These are phyloP conservation scores for Inosperma sp. DNA, from an alignment of 768 basidiomycete species.

Conservation along the genomic window DNA sequence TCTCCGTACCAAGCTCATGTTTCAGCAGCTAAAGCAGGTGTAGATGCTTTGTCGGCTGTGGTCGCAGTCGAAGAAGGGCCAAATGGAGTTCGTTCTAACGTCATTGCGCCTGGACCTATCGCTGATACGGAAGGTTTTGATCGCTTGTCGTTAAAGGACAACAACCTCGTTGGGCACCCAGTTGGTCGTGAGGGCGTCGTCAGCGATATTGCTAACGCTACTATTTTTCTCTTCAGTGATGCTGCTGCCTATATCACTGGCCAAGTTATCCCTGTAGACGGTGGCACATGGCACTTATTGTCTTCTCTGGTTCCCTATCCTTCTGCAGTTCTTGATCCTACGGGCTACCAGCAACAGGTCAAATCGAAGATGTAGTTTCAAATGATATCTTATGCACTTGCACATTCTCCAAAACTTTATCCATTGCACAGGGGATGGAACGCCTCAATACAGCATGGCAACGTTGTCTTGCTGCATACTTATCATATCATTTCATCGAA, in stretches of 20 bases:
- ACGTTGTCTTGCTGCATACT: too few relatives aligned
- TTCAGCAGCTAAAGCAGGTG: conserved; percentile 90
- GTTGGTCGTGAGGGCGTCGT: conserved; percentile 54
- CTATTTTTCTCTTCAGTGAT: conserved; percentile 78
- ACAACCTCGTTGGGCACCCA: conserved; percentile 18
- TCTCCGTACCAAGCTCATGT: conserved; percentile 90
- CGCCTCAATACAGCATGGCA: too few relatives aligned
- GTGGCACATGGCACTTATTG: conserved; percentile 54
- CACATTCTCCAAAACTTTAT: too few relatives aligned
- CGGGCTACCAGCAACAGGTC: conserved; percentile 45
- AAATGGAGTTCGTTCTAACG: conserved; percentile 86
- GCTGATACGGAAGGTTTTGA: conserved; percentile 69
- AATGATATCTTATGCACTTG: too few relatives aligned
- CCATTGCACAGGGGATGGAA: too few relatives aligned
- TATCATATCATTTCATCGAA: too few relatives aligned
- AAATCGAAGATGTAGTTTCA: conserved; percentile 42
- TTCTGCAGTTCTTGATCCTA: conserved; percentile 55
- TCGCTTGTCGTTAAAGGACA: conserved; percentile 43
- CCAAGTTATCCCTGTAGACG: conserved; percentile 69
- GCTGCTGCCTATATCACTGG: conserved; percentile 76
- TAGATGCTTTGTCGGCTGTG: conserved; percentile 84
- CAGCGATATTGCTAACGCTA: conserved; percentile 63
- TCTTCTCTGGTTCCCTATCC: conserved; percentile 55
- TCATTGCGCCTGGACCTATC: conserved; percentile 82
- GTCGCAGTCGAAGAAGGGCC: conserved; percentile 94